A percentile compares a stretch with the other conserved stretches of the same genome.
Conservation (phyloP, 2,329 filamentous ascomycete species). For the Cladosporium sphaerospermum region DNA sequence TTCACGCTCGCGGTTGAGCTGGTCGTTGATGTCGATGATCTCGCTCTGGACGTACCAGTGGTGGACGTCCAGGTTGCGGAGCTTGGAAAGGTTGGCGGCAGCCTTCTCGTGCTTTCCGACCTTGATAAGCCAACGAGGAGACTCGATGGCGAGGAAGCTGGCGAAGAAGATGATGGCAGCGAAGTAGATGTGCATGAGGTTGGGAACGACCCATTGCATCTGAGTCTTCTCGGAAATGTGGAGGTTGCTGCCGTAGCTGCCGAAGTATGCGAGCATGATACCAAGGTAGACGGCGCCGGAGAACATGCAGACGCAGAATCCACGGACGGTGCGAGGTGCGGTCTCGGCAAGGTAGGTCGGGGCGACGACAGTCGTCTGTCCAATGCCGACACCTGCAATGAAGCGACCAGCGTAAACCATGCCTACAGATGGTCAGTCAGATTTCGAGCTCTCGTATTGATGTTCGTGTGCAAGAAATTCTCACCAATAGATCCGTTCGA, state of each 20-base stretch:
- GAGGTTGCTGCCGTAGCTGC: constrained; percentile 50
- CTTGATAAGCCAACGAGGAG: constrained; percentile 30
- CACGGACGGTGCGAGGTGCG: constrained; percentile 31
- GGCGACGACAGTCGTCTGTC: constrained; percentile 51
- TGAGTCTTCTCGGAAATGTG: constrained; percentile 40
- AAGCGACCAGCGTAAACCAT: constrained; percentile 35
- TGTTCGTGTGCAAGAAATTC: no score
- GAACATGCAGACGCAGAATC: constrained; percentile 67
- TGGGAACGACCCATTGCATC: constrained; percentile 59
- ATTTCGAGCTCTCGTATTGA: no score
- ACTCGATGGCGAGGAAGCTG: constrained; percentile 41
- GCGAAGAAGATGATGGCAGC: constrained; percentile 64
- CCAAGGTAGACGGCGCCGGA: constrained; percentile 65
- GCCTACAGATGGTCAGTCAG: constrained; percentile 7
- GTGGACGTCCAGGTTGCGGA: constrained; percentile 25
- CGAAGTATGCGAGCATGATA: constrained; percentile 73
- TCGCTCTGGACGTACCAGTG: constrained; percentile 41
- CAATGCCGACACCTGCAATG: constrained; percentile 38
- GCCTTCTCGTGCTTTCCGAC: constrained; percentile 26
- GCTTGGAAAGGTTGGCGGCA: constrained; percentile 21
- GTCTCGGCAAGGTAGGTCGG: constrained; percentile 55
- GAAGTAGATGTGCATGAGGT: constrained; percentile 71
- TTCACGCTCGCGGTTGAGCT: constrained; percentile 65
- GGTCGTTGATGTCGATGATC: constrained; percentile 56
- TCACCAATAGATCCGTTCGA: constrained; percentile 20